A percentile compares a stretch with the other conserved stretches of the same genome.
These are phyloP conservation scores for Chaetomium fimeti DNA, from an alignment of 495 filamentous ascomycete species.

Conservation along the genomic window DNA sequence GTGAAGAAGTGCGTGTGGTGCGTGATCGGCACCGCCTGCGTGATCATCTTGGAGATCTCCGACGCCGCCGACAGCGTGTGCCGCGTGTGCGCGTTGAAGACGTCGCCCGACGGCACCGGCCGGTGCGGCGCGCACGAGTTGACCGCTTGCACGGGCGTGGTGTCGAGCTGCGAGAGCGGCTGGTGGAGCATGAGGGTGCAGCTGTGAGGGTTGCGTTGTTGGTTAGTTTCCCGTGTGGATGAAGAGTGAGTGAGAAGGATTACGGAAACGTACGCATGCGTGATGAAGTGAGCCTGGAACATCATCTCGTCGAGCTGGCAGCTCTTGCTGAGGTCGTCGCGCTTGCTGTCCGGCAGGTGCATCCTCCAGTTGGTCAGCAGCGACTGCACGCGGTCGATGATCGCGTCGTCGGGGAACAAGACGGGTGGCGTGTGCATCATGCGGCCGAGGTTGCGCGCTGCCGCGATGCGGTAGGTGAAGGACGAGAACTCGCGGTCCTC, in stretches of 20 bases:
- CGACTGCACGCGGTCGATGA: conserved; percentile 62
- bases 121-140: conserved; percentile 58
- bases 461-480: conserved; percentile 73
- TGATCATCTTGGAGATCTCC: conserved; percentile 73
- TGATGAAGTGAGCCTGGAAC: conserved; percentile 86
- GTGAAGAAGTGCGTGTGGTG: conserved; percentile 88
- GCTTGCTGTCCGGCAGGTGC: conserved; percentile 74
- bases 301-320: conserved; percentile 81
- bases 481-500: conserved; percentile 71
- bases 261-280: conserved; percentile 53
- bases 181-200: conserved; percentile 73
- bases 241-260: background rate
- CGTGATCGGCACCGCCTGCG: conserved; percentile 67
- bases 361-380: conserved; percentile 79
- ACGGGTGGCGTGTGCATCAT: conserved; percentile 59
- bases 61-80: conserved; percentile 77
- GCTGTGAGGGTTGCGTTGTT: conserved; percentile 20
- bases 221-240: background rate
- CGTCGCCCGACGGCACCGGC: conserved; percentile 53
- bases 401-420: conserved; percentile 47
- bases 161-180: conserved; percentile 61
- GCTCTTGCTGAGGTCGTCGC: conserved; percentile 64
- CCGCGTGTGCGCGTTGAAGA: conserved; percentile 68
- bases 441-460: conserved; percentile 69
- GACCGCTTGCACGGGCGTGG: conserved; percentile 53